Evolutionary conservation across 148 eudicot species (phyloP).

Genomic region (Cornus florida): DNA sequence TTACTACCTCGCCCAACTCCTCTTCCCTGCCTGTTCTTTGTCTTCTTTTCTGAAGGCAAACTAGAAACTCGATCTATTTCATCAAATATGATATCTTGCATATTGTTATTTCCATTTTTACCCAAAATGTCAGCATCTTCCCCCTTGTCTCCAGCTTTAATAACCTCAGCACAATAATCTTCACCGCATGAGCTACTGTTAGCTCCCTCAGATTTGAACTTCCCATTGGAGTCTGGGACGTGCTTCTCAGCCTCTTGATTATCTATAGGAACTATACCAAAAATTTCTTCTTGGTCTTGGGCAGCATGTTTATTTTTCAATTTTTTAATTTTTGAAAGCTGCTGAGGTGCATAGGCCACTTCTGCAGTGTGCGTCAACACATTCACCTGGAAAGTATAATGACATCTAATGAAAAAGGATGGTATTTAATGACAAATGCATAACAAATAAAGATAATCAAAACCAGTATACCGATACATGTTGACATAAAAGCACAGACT

Average conservation of each 20-base stretch:
- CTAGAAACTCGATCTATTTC: not conserved
- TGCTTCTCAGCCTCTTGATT: conserved; percentile 2
- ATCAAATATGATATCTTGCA: not conserved
- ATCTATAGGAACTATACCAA: conserved; percentile 12
- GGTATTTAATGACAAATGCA: not conserved
- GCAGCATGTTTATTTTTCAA: conserved; percentile 32
- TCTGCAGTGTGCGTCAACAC: conserved; percentile 67
- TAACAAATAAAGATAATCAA: not conserved
- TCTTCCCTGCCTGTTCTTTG: not conserved
- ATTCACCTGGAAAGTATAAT: conserved; percentile 46
- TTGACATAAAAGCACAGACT: too few relatives aligned
- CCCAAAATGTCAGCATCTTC: not conserved
- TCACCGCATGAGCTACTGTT: not conserved
- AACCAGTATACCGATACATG: not conserved
- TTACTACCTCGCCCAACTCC: too few relatives aligned
- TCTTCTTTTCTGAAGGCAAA: not conserved
- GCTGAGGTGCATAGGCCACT: conserved; percentile 13
- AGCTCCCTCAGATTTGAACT: not conserved
- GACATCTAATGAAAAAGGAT: not conserved
- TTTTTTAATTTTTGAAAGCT: conserved; percentile 18
- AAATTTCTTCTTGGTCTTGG: conserved; percentile 45
- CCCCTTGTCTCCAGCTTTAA: conserved; percentile 1
- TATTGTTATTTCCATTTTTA: not conserved
- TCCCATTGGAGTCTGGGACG: conserved; percentile 2
- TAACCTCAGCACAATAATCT: not conserved